Evolutionary conservation across 306 rosid species (phyloP).

Genomic region (Begonia loranthoides): DNA sequence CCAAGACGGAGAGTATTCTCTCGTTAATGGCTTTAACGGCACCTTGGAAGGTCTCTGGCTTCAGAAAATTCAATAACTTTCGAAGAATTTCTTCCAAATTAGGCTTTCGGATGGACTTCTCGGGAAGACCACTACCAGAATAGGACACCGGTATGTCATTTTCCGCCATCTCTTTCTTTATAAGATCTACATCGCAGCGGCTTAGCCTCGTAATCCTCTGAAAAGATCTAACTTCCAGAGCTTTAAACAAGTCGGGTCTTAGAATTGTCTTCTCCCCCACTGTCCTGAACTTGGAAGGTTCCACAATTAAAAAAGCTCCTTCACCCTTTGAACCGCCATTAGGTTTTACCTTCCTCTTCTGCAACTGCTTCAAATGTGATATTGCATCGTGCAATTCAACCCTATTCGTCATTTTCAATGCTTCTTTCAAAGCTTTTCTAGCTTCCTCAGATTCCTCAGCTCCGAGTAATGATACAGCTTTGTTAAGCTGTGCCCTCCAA

Average conservation of each 20-base stretch:
- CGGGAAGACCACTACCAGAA: slow-evolving; percentile 75
- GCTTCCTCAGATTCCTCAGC: slow-evolving; percentile 93
- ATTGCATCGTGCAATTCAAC: slow-evolving; percentile 94
- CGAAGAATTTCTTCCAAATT: slow-evolving; percentile 81
- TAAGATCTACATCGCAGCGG: slow-evolving; percentile 71
- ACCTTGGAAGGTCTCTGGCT: slow-evolving; percentile 96
- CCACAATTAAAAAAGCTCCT: slow-evolving; percentile 39
- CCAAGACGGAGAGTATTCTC: slow-evolving; percentile 81
- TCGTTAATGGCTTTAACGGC: slow-evolving; percentile 89
- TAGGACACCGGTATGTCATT: slow-evolving; percentile 72
- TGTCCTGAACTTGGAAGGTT: slow-evolving; percentile 53
- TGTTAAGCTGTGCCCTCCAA: slow-evolving; percentile 98
- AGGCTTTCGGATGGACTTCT: slow-evolving; percentile 87
- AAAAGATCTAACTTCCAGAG: slow-evolving; percentile 70
- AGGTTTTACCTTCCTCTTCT: slow-evolving; percentile 69
- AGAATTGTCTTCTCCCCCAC: slow-evolving; percentile 61
- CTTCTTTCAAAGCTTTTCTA: slow-evolving; percentile 84
- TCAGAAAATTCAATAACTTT: slow-evolving; percentile 58
- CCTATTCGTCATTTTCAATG: slow-evolving; percentile 93
- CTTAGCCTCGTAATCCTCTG: slow-evolving; percentile 83
- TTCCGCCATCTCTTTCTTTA: slow-evolving; percentile 86
- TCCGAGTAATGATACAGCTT: slow-evolving; percentile 90
- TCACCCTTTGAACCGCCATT: slow-evolving; percentile 59
- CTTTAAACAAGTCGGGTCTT: slow-evolving; percentile 54
- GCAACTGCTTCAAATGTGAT: slow-evolving; percentile 87